Evolutionary conservation across 1,284 basidiomycete genomes (phyloP).

Genomic region (Pseudozyma tsukubaensis): DNA sequence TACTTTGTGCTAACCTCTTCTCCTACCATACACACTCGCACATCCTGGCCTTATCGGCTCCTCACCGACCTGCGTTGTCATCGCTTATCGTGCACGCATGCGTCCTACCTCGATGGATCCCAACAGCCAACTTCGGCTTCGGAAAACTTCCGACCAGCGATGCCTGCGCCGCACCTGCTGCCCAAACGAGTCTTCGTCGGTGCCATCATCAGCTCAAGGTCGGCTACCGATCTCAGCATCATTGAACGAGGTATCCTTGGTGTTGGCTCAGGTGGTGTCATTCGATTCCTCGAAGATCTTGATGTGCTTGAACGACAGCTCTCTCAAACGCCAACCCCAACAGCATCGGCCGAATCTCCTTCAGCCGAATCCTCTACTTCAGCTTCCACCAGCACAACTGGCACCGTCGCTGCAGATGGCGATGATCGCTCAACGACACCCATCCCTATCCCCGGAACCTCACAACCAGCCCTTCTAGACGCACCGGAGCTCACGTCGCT

Average conservation of each 20-base stretch:
- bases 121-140: slow-evolving; percentile 45
- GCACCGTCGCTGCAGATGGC: slow-evolving; percentile 3
- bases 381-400: slow-evolving; percentile 22
- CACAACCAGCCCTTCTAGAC: slow-evolving; percentile 21
- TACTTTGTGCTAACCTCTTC: too few species aligned
- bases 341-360: slow-evolving; percentile 7
- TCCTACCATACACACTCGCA: too few species aligned
- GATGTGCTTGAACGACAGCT: slow-evolving; percentile 38
- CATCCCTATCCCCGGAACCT: slow-evolving; percentile 39
- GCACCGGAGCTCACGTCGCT: slow-evolving; percentile 40
- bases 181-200: slow-evolving; percentile 61
- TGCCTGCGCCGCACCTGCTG: slow-evolving; percentile 52
- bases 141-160: slow-evolving; percentile 52
- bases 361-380: slow-evolving; percentile 28
- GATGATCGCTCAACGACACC: slow-evolving; percentile 54
- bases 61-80: too few species aligned
- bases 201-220: slow-evolving; percentile 54
- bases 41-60: too few species aligned
- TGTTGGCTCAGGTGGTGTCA: slow-evolving; percentile 58
- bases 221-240: slow-evolving; percentile 47
- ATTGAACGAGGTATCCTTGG: slow-evolving; percentile 58
- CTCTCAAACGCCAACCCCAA: slow-evolving; percentile 1
- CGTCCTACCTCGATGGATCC: background rate
- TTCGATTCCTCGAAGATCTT: slow-evolving; percentile 63
- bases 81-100: background rate